A percentile compares a stretch with the other conserved stretches of the same genome.
Evolutionary conservation across 352 stramenopile genomes (phyloP).

Genomic region (Phytophthora idaei): DNA sequence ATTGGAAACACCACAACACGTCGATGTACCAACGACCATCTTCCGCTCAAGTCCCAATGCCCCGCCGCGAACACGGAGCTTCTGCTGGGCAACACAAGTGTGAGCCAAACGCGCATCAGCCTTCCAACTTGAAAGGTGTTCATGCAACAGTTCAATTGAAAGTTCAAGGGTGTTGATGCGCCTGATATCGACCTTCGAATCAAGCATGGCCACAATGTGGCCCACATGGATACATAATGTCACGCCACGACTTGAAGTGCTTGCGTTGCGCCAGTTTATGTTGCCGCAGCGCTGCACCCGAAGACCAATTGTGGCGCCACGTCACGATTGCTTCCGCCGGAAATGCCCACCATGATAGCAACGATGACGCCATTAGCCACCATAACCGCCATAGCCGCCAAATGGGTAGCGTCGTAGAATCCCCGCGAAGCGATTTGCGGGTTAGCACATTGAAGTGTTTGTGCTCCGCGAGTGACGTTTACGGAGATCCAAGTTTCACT

Average conservation of each 20-base stretch:
- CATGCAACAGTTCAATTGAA: not conserved
- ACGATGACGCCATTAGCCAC: not conserved
- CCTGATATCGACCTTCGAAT: slow-evolving; percentile 7
- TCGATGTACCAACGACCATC: not conserved
- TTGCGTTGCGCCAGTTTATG: slow-evolving; percentile 6
- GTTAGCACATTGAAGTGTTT: not conserved
- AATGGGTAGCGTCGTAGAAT: slow-evolving; percentile 9
- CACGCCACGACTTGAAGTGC: slow-evolving; percentile 4
- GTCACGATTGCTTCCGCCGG: not conserved
- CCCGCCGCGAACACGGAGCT: not conserved
- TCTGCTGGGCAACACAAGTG: no score
- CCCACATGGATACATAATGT: slow-evolving; percentile 4
- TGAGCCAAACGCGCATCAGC: no score
- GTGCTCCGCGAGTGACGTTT: slow-evolving; percentile 4
- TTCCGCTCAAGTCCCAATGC: not conserved
- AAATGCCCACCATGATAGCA: not conserved
- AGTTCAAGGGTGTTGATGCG: not conserved
- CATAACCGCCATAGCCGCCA: not conserved
- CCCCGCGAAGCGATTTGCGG: slow-evolving; percentile 3
- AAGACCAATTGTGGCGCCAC: not conserved
- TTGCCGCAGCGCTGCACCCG: not conserved
- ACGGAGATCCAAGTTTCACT: not conserved
- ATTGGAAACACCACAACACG: not conserved
- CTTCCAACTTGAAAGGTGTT: not conserved
- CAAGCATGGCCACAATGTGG: not conserved